Evolutionary conservation across 306 rosid species (phyloP), one percentile per base, ranked within the genome.

Genomic region (Sechiopsis laciniata): DNA sequence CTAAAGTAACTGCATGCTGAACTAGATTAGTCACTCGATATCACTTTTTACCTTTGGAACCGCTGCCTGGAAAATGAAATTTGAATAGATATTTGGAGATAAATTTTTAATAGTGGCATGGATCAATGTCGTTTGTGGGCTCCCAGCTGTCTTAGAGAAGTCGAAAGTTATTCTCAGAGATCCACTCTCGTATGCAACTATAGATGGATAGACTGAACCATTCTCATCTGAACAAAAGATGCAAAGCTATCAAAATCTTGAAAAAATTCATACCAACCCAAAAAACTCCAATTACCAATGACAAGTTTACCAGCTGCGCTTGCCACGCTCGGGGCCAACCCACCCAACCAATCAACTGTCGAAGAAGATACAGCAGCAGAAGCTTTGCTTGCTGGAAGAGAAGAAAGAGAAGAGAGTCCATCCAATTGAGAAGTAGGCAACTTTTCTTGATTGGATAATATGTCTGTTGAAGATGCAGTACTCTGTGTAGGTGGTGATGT

Each of bases 11-110:
- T 9, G 32, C 48, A 48, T 2, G 8, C 6, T 56, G 76, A 56
- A 19, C 19, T 35, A 42, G 46, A 32, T 73, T 42, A 82, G 32
- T 40, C 72, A 55, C 71, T 72, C 19, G 14, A 46, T 64, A 73
- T 58, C 75, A 45, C 56, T 71, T 74, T 37, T 81, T 87, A 91
- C 99, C 99, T 95, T 95, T 3, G 99, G 99, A 83, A 94, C 97
- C 42, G 99, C 99, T 17, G 99, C 97, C 87, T 91, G 99, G 85
- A 94, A 94, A 85, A 91, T 84, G 75, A 94, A 94, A 85, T 88
- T 91, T 59, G 97, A 59, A 68, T 80, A 89, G 74, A 74, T 63
- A 79, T 73, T 81, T 26, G 89, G 54, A 26, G 97, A 83, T 87
- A 91, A 85, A 83, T 94, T 94, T 3, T 77, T 80, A 78, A 91